Evolutionary conservation across 345 rosid genomes (phyloP), one percentile per base, ranked within the genome.

Genomic region (Camelina neglecta): DNA sequence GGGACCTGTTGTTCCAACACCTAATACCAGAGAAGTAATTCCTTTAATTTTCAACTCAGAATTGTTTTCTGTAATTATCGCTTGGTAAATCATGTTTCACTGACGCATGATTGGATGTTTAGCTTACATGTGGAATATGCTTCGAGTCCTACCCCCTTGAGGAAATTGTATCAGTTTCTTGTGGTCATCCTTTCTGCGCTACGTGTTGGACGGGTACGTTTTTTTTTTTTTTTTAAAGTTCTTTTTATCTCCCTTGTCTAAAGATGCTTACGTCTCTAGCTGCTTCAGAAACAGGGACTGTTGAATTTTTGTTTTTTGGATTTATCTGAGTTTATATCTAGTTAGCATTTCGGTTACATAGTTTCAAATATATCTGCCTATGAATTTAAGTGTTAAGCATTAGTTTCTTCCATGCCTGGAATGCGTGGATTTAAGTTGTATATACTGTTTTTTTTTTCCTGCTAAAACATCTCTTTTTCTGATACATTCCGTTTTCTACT

Each of bases 171-270:
- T 83, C 93, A 29, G 90, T 87, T 76, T 88, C 91, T 78, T 96
- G 99, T 86, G 99, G 97, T 69, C 99, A 96, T 84, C 99, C 96
- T 64, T 96, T 87, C 82, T 96, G 99, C 81, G 9, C 71, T 39
- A 41, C 83, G 55, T 96, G 99, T 81, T 96, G 99, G 99, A 76
- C 80, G 81, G 97, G 99, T 91, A 70, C 35, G 62, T 13, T 36
- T 33, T 1, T 38, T 38, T 54, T 4, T 4, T 29, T 18, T 7
- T 1, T 21, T 21, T 18, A 3, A 26, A 26, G 31, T 29, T 29
- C 5, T 3, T 29, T 29, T 29, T 29, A 29, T 49, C 54, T 21
- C 20, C 57, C 3, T 13, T 4, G 48, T 65, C 56, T 4, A 49
- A 31, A 10, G 35, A 31, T 63, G 45, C 54, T 64, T 67, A 18